Base-by-base conservation (phyloP, 441 rosid species). In the Jatropha multifida region DNA sequence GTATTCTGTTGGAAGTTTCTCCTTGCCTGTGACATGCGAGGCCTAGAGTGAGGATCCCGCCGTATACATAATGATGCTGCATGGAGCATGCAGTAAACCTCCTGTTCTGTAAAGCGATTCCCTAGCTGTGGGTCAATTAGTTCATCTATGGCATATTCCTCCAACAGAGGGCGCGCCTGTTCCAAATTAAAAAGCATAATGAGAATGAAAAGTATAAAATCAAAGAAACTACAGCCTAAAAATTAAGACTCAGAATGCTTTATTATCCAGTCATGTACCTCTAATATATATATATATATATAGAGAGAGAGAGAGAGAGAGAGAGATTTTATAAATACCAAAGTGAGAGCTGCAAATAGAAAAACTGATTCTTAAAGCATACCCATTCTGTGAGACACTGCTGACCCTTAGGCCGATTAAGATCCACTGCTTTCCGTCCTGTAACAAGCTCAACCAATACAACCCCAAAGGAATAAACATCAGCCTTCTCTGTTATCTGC, bases 381-480 rank as follows among this genome's bases (percentile, higher is more conserved):
- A 96, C 99, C 99, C 99, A 96, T 89, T 96, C 98, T 2, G 98
- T 81, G 63, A 96, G 97, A 84, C 97, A 94, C 69, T 93, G 99
- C 84, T 96, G 98, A 69, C 98, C 99, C 84, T 90, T 92, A 2
- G 99, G 99, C 79, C 87, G 88, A 61, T 86, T 85, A 64, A 96
- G 90, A 79, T 96, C 99, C 82, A 96, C 92, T 23, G 99, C 97
- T 88, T 94, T 96, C 65, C 97, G 85, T 59, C 99, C 99, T 0
- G 98, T 91, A 54, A 96, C 97, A 76, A 96, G 97, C 86, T 96
- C 99, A 41, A 89, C 89, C 81, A 96, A 78, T 73, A 96, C 97
- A 71, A 94, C 96, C 13, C 99, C 99, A 17, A 96, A 92, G 44
- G 99, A 96, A 84, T 94, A 96, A 60, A 96, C 97, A 83, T 94